These are phyloP conservation scores for Mucor saturninus DNA, from an alignment of 371 early-diverging fungal species.

Conservation along the genomic window DNA sequence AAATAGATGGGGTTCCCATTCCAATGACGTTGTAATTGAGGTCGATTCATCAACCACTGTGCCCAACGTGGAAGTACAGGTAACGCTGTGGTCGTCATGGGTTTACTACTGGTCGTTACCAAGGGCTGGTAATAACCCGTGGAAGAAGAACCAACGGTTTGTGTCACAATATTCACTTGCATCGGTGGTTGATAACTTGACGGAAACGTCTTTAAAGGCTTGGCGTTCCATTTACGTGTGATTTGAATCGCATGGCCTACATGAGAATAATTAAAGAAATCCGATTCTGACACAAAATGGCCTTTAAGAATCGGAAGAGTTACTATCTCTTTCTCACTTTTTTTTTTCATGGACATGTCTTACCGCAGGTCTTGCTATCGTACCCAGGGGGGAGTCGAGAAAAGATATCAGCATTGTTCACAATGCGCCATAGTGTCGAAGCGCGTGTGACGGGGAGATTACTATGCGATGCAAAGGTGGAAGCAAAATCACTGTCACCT, in stretches of 20 bases:
- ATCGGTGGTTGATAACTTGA: conserved; percentile 31
- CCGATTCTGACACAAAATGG: conserved; percentile 25
- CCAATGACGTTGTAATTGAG: conserved; percentile 11
- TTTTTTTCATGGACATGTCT: neutral
- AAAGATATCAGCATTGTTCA: conserved; percentile 39
- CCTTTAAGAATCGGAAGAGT: conserved; percentile 2
- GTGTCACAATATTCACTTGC: conserved; percentile 26
- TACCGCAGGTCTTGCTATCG: conserved; percentile 30
- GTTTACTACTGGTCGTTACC: neutral
- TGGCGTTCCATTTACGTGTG: conserved; percentile 27
- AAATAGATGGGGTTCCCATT: conserved; percentile 28
- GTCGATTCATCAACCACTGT: conserved; percentile 8
- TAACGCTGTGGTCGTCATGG: neutral
- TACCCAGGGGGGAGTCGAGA: conserved; percentile 38
- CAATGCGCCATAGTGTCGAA: conserved; percentile 40
- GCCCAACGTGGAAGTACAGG: conserved; percentile 22
- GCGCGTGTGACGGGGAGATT: conserved; percentile 28
- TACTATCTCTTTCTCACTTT: neutral
- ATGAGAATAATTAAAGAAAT: conserved; percentile 47
- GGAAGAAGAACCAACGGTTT: neutral
- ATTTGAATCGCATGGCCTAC: conserved; percentile 40
- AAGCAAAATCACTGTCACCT: conserved; percentile 49
- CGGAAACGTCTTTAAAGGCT: conserved; percentile 32
- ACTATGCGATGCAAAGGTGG: conserved; percentile 34
- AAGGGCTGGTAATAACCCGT: neutral